phyloP scores from a whole-genome alignment of 495 filamentous ascomycete species.

The Penicillium nucicola region DNA sequence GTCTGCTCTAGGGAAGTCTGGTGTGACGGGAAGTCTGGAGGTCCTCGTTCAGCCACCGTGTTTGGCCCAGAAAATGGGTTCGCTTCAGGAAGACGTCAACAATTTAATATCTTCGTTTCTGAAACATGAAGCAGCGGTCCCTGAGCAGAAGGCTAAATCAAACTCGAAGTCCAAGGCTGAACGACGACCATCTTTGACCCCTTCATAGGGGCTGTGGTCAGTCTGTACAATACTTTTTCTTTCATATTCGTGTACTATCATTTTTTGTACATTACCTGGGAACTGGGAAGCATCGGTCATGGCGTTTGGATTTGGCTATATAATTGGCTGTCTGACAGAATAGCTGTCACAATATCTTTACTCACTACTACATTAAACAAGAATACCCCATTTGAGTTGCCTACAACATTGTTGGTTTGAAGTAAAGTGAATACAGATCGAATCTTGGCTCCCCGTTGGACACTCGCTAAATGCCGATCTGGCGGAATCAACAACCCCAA shows the following conservation, averaged over 20 bases:
- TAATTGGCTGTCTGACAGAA: neutral
- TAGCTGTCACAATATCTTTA: neutral
- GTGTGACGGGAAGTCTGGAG: slow-evolving; percentile 27
- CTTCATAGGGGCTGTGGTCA: too few species aligned
- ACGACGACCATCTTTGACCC: too few species aligned
- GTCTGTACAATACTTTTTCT: slow-evolving; percentile 1
- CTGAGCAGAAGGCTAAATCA: neutral
- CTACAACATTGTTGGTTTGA: neutral
- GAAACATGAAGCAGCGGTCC: neutral
- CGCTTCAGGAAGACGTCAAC: slow-evolving; percentile 25
- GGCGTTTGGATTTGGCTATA: slow-evolving; percentile 10
- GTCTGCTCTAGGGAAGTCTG: neutral
- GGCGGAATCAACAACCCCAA: slow-evolving; percentile 24
- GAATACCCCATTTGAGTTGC: neutral
- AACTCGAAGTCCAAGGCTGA: too few species aligned
- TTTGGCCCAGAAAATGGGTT: slow-evolving; percentile 15
- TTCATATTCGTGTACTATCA: slow-evolving; percentile 13
- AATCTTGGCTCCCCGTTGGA: slow-evolving; percentile 19
- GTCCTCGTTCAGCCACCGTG: slow-evolving; percentile 15
- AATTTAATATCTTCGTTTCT: slow-evolving; percentile 2
- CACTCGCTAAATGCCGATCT: slow-evolving; percentile 33
- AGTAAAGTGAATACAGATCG: slow-evolving; percentile 15
- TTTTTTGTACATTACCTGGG: slow-evolving; percentile 16
- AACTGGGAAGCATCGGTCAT: slow-evolving; percentile 2
- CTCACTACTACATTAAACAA: neutral